A percentile compares a stretch with the other conserved stretches of the same genome.
Conservation (phyloP, 2,329 filamentous ascomycete species). For the Xylariaceae sp. region DNA sequence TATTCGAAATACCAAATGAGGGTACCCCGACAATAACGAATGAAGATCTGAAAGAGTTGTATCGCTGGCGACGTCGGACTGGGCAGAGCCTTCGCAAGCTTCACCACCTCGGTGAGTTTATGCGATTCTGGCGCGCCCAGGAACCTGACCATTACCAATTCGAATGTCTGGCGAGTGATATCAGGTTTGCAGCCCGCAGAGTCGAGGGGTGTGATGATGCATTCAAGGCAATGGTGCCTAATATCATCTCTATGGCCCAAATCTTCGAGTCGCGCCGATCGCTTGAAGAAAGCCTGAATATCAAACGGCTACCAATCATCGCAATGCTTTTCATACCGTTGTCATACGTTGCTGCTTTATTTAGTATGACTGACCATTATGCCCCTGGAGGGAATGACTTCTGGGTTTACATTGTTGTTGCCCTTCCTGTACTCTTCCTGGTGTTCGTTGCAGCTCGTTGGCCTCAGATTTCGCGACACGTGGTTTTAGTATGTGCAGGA, state of each 20-base stretch:
- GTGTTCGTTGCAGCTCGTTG: conserved; percentile 3
- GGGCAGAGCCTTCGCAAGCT: conserved; percentile 1
- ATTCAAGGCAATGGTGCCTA: neutral
- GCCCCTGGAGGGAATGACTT: conserved; percentile 1
- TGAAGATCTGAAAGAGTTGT: neutral
- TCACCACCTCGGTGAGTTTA: neutral
- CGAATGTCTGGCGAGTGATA: neutral
- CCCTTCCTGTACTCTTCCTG: conserved; percentile 7
- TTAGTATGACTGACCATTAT: neutral
- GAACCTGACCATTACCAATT: neutral
- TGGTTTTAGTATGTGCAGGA: neutral
- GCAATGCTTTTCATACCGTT: conserved; percentile 1
- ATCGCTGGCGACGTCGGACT: conserved; percentile 1
- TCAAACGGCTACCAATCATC: neutral
- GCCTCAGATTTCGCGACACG: neutral
- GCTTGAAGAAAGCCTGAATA: neutral
- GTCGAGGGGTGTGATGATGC: neutral
- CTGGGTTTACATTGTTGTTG: conserved; percentile 1
- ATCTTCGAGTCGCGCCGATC: neutral
- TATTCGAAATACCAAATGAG: neutral
- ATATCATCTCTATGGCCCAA: neutral
- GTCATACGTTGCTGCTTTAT: neutral
- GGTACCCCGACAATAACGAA: neutral
- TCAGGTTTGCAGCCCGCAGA: neutral
- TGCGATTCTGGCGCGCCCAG: neutral